Base-by-base conservation (phyloP, 371 early-diverging fungal genomes). In the Saksenaea oblongispora region DNA sequence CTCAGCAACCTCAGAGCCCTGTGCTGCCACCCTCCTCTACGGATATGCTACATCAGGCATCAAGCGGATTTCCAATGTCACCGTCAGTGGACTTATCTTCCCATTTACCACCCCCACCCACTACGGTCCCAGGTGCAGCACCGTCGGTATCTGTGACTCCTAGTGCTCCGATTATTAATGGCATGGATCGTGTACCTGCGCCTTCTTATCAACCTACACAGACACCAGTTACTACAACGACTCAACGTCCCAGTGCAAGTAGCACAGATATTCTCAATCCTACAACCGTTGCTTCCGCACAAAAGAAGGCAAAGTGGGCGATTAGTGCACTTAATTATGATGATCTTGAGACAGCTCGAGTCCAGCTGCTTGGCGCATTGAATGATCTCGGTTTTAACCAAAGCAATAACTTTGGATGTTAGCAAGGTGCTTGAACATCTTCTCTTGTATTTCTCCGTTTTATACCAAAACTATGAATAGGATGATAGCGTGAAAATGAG, bases 311-410 rank as follows among this genome's bases (percentile, higher is more conserved):
- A 8, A 89, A 92, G 63, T 97, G 91, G 85, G 98, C 96, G 1
- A 92, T 96, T 61, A 96, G 96, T 69, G 95, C 98, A 0, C 69
- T 98, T 22, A 91, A 96, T 58, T 98, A 95, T 66, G 97, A 97
- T 63, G 98, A 98, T 72, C 82, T 97, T 14, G 70, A 77, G 4
- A 91, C 93, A 0, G 97, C 98, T 0, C 80, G 95, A 10, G 82
- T 87, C 0, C 92, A 96, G 65, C 72, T 98, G 47, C 82, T 91
- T 58, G 78, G 85, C 59, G 97, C 98, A 11, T 71, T 96, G 28
- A 69, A 76, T 27, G 71, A 76, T 18, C 54, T 82, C 47, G 82
- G 82, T 1, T 82, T 63, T 53, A 78, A 76, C 55, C 74, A 69
- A 28, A 54, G 62, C 1, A 82, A 82, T 58, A 79, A 82, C 58